Evolutionary conservation across 306 rosid species (phyloP).

Genomic region (Begonia fuchsioides): DNA sequence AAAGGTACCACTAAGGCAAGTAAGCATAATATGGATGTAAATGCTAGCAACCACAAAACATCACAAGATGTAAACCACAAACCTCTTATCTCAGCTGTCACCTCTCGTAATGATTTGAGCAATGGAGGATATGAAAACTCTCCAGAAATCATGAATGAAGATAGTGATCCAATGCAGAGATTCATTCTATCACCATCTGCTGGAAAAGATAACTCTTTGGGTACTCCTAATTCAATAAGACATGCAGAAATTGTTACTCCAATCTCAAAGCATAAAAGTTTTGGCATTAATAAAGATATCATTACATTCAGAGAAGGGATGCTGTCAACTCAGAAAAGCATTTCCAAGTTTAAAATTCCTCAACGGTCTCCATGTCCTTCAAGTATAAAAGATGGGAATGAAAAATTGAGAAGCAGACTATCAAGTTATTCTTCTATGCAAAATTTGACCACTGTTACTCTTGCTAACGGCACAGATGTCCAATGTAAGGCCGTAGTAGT

Average conservation of each 20-base stretch:
- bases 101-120: no score
- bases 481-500: slow-evolving; percentile 20
- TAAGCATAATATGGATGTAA: no score
- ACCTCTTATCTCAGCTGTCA: no score
- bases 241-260: slow-evolving; percentile 24
- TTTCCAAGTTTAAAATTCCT: slow-evolving; percentile 27
- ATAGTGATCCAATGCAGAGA: slow-evolving; percentile 13
- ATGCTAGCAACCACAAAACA: no score
- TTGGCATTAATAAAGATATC: slow-evolving; percentile 12
- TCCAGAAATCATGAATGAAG: no score
- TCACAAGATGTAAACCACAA: no score
- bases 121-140: no score
- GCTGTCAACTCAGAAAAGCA: slow-evolving; percentile 35
- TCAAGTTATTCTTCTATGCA: slow-evolving; percentile 41
- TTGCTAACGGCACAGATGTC: slow-evolving; percentile 13
- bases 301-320: slow-evolving; percentile 12
- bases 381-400: slow-evolving; percentile 40
- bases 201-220: slow-evolving; percentile 13
- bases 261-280: slow-evolving; percentile 17
- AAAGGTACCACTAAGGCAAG: no score
- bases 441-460: slow-evolving; percentile 14
- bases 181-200: slow-evolving; percentile 15
- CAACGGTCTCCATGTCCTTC: slow-evolving; percentile 39
- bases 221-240: slow-evolving; percentile 27
- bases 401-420: slow-evolving; percentile 33